Evolutionary conservation across 768 basidiomycete species (phyloP), one percentile per base, ranked within the genome.

Genomic region (Cyathus striatus): DNA sequence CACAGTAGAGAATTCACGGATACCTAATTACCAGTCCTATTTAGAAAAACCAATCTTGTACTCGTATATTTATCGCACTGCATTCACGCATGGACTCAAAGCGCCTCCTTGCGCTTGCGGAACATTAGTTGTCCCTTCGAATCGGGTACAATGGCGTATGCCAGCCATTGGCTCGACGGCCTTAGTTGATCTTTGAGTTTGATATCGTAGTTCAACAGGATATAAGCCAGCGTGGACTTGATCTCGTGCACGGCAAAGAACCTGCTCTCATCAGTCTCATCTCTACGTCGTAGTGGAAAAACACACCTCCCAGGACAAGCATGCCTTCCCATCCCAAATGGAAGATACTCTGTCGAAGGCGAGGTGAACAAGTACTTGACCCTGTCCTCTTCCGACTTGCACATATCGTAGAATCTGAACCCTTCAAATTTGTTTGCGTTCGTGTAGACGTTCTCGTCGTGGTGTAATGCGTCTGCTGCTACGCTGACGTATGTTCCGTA

Each of bases 251-350:
- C 37, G 13, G 47, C 47, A 23, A 48, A 45, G 38, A 44, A 48
- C n/a, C 47, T 45, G 7, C 35, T 14, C 6, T n/a, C 10, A 18
- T n/a, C n/a, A n/a, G n/a, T n/a, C n/a, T n/a, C n/a, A n/a, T n/a
- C n/a, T n/a, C n/a, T n/a, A n/a, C n/a, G n/a, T n/a, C n/a, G n/a
- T n/a, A n/a, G n/a, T 30, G 9, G 27, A 30, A 37, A 17, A 17
- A 44, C 50, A 9, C n/a, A 49, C 50, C 48, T 17, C 37, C 43
- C 47, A 18, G 47, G 44, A 22, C 47, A 48, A 3, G 47, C 47
- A 24, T 48, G 47, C 26, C 38, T 23, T 6, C 47, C 47, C 13
- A 44, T 27, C 5, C 47, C 47, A 25, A 44, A 48, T 12, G 38
- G 13, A 10, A 45, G 3, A 48, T 48, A 33, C 24, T 40, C n/a